Base-by-base conservation (phyloP, 495 filamentous ascomycete species). In the Penicillium tannophilum region DNA sequence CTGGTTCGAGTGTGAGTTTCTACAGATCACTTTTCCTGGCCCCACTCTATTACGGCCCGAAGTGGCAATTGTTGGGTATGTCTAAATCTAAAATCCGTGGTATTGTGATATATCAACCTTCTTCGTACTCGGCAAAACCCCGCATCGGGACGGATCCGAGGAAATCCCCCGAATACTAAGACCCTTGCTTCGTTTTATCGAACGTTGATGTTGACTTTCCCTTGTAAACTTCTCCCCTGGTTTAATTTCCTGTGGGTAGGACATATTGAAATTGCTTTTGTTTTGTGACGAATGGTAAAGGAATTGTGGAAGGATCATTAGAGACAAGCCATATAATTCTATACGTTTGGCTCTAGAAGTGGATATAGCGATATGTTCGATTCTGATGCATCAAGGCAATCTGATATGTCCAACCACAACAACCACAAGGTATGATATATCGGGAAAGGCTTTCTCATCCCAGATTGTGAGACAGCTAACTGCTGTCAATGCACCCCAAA, bases 361-460 rank as follows among this genome's bases (percentile, higher is more conserved):
- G 9, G n/a, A 1, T 3, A 12, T 11, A 36, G 33, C 10, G 12
- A 36, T 3, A 36, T 36, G 16, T 31, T 30, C 6, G 20, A n/a
- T 49, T 49, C 26, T 49, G 46, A 33, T 31, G 30, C 26, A 17
- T 49, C 46, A 1, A 49, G 26, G 23, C 46, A 49, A 49, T 49
- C 46, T 49, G 23, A 17, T 16, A 30, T 28, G 26, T 49, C 14
- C 26, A 31, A 49, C 46, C 33, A 36, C 31, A 33, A 16, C 20
- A 33, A 23, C 20, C 20, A 23, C 11, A 47, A 47, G 45, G 54
- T 7, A 30, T 56, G 57, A 63, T 30, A 49, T 45, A 44, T 63
- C 61, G 24, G 47, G 33, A 56, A 63, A 45, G 4, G 47, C 49
- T 49, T 26, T 49, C 31, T 9, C 6, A 5, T 30, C n/a, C 26